phyloP scores from a whole-genome alignment of 148 eudicot species.

The Dianthus caryophyllus region DNA sequence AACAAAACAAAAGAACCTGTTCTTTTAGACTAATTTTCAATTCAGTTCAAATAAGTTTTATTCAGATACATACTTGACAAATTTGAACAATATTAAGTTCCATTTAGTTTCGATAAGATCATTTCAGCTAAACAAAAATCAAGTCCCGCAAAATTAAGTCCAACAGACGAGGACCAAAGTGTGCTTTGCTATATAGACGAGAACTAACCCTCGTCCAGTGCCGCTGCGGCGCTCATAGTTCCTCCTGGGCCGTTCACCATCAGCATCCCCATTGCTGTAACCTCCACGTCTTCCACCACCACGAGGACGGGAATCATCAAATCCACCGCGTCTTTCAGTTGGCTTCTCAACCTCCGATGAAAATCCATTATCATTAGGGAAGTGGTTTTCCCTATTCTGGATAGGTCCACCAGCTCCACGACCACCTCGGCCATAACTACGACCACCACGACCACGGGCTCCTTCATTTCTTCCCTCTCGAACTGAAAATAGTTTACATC shows the following conservation, averaged over 20 bases:
- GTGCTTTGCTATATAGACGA: background rate
- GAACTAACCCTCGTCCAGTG: constrained; percentile 71
- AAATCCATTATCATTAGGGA: constrained; percentile 37
- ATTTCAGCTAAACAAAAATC: too few relatives aligned
- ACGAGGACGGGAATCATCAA: constrained; percentile 50
- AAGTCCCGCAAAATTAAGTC: too few relatives aligned
- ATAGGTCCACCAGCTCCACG: constrained; percentile 49
- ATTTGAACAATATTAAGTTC: too few relatives aligned
- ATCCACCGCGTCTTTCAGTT: constrained; percentile 43
- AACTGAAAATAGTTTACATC: constrained; percentile 28
- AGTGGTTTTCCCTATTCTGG: constrained; percentile 31
- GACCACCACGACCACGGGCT: constrained; percentile 57
- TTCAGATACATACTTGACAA: too few relatives aligned
- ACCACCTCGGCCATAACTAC: constrained; percentile 48
- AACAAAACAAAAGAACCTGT: too few relatives aligned
- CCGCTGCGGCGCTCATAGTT: constrained; percentile 79
- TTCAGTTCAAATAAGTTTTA: too few relatives aligned
- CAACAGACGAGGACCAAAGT: too few relatives aligned
- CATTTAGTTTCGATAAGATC: too few relatives aligned
- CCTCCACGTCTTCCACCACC: constrained; percentile 85
- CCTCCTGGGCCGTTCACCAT: constrained; percentile 71
- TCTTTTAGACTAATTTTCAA: too few relatives aligned
- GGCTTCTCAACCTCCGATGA: constrained; percentile 42
- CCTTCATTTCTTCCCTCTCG: constrained; percentile 54
- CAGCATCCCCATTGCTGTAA: constrained; percentile 56